A percentile compares a stretch with the other conserved stretches of the same genome.
These are phyloP conservation scores for Coffea canephora DNA, from an alignment of 257 asterid genomes.

Conservation along the genomic window DNA sequence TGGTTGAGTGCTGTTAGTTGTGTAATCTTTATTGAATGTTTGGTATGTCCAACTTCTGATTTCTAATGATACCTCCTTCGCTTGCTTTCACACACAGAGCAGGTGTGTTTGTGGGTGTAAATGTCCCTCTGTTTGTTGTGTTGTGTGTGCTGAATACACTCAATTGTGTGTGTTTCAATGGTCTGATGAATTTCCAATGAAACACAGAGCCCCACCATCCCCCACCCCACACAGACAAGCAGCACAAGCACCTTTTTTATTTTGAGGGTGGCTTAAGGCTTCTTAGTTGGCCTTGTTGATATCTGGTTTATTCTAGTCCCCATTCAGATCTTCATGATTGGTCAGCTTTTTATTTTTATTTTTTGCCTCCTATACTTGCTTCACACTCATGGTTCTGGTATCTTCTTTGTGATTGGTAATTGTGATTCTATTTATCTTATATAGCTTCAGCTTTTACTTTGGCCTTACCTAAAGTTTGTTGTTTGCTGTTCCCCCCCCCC, in stretches of 20 bases:
- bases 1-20: conserved; percentile 13
- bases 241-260: conserved; percentile 24
- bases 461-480: conserved; percentile 19
- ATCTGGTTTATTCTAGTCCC: conserved; percentile 26
- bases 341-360: conserved; percentile 13
- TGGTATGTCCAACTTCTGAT: conserved; percentile 19
- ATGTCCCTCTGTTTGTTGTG: neutral
- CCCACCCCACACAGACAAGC: conserved; percentile 36
- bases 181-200: conserved; percentile 25
- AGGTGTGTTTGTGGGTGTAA: conserved; percentile 8
- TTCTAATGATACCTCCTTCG: conserved; percentile 9
- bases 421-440: conserved; percentile 34
- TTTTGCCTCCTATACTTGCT: conserved; percentile 26
- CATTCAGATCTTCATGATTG: conserved; percentile 35
- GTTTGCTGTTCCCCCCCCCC: neutral
- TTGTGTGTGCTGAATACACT: conserved; percentile 20
- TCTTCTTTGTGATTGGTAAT: conserved; percentile 44
- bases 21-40: conserved; percentile 8
- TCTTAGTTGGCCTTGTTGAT: conserved; percentile 34
- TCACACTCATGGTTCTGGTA: conserved; percentile 34
- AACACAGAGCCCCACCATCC: conserved; percentile 38
- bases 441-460: conserved; percentile 9
- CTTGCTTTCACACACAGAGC: conserved; percentile 18
- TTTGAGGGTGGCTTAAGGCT: conserved; percentile 22
- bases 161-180: conserved; percentile 24